Evolutionary conservation across 768 basidiomycete genomes (phyloP).

Genomic region (Pleurotus pulmonarius): DNA sequence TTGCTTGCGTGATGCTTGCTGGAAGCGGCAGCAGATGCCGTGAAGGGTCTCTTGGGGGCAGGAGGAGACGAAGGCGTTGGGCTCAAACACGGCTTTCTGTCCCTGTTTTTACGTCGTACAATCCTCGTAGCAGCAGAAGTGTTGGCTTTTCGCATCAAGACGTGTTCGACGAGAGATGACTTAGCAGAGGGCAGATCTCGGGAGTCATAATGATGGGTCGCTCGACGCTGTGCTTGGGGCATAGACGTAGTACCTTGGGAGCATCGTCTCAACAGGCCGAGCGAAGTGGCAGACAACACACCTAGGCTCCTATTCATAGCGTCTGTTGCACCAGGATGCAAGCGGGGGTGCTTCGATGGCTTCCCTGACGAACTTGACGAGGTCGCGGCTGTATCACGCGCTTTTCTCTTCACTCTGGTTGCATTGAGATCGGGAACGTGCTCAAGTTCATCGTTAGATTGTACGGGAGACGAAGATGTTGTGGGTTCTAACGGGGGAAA

Average conservation of each 20-base stretch:
- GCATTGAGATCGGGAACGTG: not conserved
- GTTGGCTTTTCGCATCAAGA: not conserved
- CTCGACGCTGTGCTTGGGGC: not conserved
- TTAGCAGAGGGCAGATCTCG: not conserved
- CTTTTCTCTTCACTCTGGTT: not conserved
- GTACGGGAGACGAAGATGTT: not conserved
- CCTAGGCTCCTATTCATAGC: not conserved
- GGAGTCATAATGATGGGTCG: not conserved
- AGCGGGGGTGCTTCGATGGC: not conserved
- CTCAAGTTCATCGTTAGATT: not conserved
- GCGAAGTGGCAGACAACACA: not conserved
- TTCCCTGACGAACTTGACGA: not conserved
- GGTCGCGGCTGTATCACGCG: not conserved
- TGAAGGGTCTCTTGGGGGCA: too few relatives aligned
- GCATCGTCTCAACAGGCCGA: not conserved
- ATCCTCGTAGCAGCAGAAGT: constrained; percentile 2
- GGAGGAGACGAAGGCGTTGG: not conserved
- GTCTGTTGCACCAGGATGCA: not conserved
- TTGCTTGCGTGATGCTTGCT: too few relatives aligned
- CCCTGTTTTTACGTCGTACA: not conserved
- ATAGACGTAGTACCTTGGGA: not conserved
- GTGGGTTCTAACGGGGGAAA: too few relatives aligned
- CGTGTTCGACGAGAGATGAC: not conserved
- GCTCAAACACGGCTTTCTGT: not conserved
- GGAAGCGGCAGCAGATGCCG: too few relatives aligned